Evolutionary conservation across 2,329 filamentous ascomycete genomes (phyloP).

Genomic region (Mariannaea elegans): DNA sequence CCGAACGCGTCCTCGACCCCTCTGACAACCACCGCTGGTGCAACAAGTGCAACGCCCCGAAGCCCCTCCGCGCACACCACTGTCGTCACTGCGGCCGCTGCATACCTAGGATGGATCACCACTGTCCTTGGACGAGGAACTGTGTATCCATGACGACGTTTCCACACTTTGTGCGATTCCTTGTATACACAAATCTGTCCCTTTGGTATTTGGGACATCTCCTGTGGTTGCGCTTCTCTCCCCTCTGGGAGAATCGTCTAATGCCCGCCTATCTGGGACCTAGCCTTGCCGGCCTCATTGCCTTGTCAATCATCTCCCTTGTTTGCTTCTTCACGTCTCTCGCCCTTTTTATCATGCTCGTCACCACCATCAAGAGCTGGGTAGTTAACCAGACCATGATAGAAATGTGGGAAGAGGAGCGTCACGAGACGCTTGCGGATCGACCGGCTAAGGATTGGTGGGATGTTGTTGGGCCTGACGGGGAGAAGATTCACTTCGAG

Average conservation of each 20-base stretch:
- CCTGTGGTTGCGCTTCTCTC: slow-evolving; percentile 65
- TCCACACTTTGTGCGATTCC: slow-evolving; percentile 83
- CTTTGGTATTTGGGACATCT: slow-evolving; percentile 70
- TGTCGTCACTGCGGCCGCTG: slow-evolving; percentile 80
- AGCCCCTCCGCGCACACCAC: slow-evolving; percentile 83
- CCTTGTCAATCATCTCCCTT: slow-evolving; percentile 68
- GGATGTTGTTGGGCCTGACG: slow-evolving; percentile 48
- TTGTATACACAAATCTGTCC: slow-evolving; percentile 72
- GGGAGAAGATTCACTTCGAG: slow-evolving; percentile 59
- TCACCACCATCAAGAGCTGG: slow-evolving; percentile 69
- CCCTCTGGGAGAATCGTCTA: slow-evolving; percentile 71
- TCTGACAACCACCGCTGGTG: slow-evolving; percentile 67
- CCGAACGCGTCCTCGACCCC: slow-evolving; percentile 46
- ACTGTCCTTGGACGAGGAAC: slow-evolving; percentile 86
- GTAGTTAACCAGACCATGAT: slow-evolving; percentile 80
- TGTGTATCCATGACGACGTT: slow-evolving; percentile 85
- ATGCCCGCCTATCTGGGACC: slow-evolving; percentile 81
- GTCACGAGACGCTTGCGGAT: slow-evolving; percentile 66
- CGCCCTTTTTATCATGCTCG: slow-evolving; percentile 70
- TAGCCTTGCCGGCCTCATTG: slow-evolving; percentile 63
- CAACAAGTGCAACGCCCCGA: slow-evolving; percentile 76
- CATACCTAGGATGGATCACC: slow-evolving; percentile 85
- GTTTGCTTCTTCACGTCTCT: slow-evolving; percentile 68
- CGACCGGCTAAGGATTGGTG: slow-evolving; percentile 58
- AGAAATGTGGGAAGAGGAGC: slow-evolving; percentile 78